phyloP scores from a whole-genome alignment of 352 stramenopile species.

The Globisporangium okanoganense region DNA sequence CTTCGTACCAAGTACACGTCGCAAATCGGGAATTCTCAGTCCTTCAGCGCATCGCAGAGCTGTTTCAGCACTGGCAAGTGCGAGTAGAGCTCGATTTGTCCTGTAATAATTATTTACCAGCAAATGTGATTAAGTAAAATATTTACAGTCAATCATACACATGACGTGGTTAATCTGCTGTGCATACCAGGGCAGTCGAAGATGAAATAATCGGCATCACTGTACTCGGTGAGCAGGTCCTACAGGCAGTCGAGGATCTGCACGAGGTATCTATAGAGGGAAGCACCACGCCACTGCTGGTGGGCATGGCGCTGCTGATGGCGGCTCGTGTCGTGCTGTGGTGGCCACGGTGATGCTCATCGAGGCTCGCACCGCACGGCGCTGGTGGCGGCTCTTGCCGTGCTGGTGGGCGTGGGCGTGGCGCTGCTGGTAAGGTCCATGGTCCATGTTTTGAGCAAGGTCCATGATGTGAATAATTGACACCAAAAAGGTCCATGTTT shows the following conservation, averaged over 20 bases:
- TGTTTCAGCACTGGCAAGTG: slow-evolving; percentile 91
- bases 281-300: too few species aligned
- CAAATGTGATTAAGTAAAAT: not conserved
- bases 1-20: slow-evolving; percentile 86
- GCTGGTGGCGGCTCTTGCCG: too few species aligned
- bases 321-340: too few species aligned
- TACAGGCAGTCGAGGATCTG: slow-evolving; percentile 96
- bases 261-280: slow-evolving; percentile 61
- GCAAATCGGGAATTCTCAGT: slow-evolving; percentile 87
- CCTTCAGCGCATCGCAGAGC: slow-evolving; percentile 75
- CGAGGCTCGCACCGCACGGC: too few species aligned
- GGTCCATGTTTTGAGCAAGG: too few species aligned
- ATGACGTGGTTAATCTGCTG: too few species aligned
- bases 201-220: slow-evolving; percentile 96
- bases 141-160: not conserved
- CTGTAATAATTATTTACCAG: slow-evolving; percentile 19
- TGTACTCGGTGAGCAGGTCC: slow-evolving; percentile 89
- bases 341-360: too few species aligned
- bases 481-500: too few species aligned
- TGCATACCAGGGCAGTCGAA: slow-evolving; percentile 97
- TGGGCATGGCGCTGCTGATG: too few species aligned
- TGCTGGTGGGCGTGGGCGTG: too few species aligned
- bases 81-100: slow-evolving; percentile 91
- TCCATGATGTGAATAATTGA: too few species aligned
- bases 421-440: too few species aligned